Evolutionary conservation across 2,329 filamentous ascomycete species (phyloP).

Genomic region (Coniochaeta pulveracea): DNA sequence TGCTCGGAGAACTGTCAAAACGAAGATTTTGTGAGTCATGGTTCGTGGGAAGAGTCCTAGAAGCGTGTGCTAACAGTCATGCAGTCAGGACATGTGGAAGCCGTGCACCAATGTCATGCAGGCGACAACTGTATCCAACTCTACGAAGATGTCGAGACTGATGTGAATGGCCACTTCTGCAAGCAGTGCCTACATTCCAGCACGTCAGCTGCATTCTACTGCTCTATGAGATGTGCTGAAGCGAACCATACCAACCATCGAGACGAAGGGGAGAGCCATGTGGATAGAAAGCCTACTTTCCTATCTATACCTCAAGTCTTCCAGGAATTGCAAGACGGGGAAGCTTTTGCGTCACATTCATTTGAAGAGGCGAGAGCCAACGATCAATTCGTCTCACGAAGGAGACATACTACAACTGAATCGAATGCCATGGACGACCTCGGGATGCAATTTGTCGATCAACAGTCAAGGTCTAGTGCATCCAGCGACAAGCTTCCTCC

Average conservation of each 20-base stretch:
- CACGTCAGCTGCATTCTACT: neutral
- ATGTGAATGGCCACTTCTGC: neutral
- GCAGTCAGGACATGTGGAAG: neutral
- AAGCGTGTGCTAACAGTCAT: neutral
- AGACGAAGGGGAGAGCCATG: too few species aligned
- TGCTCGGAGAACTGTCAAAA: slow-evolving; percentile 1
- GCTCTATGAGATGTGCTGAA: slow-evolving; percentile 1
- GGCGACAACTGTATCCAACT: neutral
- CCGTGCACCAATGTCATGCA: neutral
- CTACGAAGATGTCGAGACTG: neutral
- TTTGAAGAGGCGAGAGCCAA: too few species aligned
- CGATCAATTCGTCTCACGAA: too few species aligned
- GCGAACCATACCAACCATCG: neutral
- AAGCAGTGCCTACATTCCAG: neutral
- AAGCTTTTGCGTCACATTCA: too few species aligned
- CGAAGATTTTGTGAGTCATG: neutral
- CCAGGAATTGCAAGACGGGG: too few species aligned
- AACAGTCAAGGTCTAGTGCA: too few species aligned
- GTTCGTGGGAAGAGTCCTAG: neutral
- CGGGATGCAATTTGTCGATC: too few species aligned
- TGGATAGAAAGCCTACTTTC: too few species aligned
- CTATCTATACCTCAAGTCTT: too few species aligned
- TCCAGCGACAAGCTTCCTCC: too few species aligned
- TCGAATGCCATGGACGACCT: too few species aligned
- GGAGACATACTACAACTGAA: too few species aligned